Conservation (phyloP, 768 basidiomycete species). For the Naganishia friedmannii region DNA sequence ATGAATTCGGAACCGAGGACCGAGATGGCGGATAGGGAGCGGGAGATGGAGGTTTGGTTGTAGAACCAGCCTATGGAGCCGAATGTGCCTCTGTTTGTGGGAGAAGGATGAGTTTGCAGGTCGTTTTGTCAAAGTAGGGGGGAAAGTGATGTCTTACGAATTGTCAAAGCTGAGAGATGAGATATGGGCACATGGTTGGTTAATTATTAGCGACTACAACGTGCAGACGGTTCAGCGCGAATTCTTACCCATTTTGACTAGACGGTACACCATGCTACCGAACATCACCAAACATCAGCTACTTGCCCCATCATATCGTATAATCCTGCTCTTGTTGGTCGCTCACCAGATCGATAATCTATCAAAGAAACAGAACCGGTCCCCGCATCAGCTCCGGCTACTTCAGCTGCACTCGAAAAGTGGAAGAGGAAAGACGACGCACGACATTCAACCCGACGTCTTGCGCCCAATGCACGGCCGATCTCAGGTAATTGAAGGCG, state of each 20-base stretch:
- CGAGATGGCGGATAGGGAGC: conserved; percentile 41
- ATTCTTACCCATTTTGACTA: conserved; percentile 40
- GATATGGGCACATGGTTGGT: too few species aligned
- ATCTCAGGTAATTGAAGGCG: conserved; percentile 44
- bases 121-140: background rate
- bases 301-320: background rate
- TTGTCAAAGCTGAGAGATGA: conserved; percentile 43
- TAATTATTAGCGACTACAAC: too few species aligned
- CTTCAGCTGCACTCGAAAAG: background rate
- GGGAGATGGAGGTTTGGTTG: conserved; percentile 40
- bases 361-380: background rate
- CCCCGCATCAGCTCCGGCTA: background rate
- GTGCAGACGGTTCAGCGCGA: background rate
- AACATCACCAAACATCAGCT: background rate
- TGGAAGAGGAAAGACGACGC: background rate
- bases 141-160: conserved; percentile 31
- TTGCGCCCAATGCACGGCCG: conserved; percentile 45
- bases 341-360: conserved; percentile 42
- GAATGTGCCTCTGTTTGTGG: conserved; percentile 35
- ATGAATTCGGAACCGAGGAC: conserved; percentile 46
- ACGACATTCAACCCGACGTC: conserved; percentile 40
- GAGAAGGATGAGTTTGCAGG: background rate
- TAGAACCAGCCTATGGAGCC: conserved; percentile 44
- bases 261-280: conserved; percentile 45
- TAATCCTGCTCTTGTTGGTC: too few species aligned